phyloP scores from a whole-genome alignment of 352 stramenopile species.

The Globisporangium megalacanthum region DNA sequence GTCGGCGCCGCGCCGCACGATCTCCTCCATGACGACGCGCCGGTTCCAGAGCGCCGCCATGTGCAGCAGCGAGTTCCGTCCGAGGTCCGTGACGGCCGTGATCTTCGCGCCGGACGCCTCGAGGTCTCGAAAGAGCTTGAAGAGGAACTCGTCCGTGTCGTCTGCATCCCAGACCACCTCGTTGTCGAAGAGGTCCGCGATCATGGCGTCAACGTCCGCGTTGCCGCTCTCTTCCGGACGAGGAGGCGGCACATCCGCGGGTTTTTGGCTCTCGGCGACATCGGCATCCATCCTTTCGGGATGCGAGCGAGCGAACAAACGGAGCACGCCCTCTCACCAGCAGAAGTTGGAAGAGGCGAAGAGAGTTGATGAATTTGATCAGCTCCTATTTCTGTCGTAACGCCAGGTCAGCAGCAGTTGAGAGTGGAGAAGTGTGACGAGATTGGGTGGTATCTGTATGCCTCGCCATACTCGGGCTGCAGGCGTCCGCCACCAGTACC shows the following conservation, averaged over 20 bases:
- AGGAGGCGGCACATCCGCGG: neutral
- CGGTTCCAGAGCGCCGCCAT: conserved; percentile 49
- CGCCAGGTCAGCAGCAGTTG: too few species aligned
- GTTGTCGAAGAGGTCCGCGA: conserved; percentile 45
- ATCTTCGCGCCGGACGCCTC: conserved; percentile 20
- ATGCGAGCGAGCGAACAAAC: neutral
- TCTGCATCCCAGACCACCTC: conserved; percentile 53
- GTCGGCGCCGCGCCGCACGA: conserved; percentile 33
- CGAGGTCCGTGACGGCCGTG: conserved; percentile 25
- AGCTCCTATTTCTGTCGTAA: too few species aligned
- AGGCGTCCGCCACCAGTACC: too few species aligned
- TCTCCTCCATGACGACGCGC: conserved; percentile 37
- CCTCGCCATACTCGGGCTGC: too few species aligned
- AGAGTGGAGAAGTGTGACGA: too few species aligned
- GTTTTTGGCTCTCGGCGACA: neutral
- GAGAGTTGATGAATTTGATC: too few species aligned
- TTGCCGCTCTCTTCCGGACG: neutral
- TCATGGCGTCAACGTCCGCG: neutral
- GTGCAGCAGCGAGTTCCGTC: conserved; percentile 45
- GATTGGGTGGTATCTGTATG: too few species aligned
- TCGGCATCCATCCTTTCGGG: neutral
- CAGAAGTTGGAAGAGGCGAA: too few species aligned
- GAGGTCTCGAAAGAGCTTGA: conserved; percentile 32
- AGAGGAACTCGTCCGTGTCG: conserved; percentile 42
- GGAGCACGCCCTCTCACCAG: neutral